phyloP scores from a whole-genome alignment of 768 basidiomycete genomes.

The Cytidiella melzeri region DNA sequence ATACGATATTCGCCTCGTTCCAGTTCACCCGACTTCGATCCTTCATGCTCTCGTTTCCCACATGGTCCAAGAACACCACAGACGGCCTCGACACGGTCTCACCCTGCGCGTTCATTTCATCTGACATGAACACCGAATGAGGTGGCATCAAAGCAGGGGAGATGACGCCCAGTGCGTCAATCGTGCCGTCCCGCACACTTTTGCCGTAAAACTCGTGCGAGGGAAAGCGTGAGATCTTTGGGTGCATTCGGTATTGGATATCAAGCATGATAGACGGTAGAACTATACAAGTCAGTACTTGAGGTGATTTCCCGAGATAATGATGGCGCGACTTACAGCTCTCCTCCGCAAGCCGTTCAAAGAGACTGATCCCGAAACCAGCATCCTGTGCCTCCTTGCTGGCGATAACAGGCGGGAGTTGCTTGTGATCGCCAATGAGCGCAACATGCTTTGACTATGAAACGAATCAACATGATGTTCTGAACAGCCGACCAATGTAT shows the following conservation, averaged over 20 bases:
- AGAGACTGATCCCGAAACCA: conserved; percentile 76
- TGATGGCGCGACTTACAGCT: conserved; percentile 68
- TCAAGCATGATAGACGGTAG: conserved; percentile 92
- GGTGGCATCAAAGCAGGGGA: conserved; percentile 55
- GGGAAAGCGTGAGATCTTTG: conserved; percentile 82
- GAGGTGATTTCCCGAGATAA: too few species aligned
- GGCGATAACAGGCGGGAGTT: conserved; percentile 83
- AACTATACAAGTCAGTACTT: conserved; percentile 34
- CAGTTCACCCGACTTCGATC: conserved; percentile 74
- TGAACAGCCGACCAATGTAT: background rate
- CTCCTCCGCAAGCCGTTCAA: conserved; percentile 85
- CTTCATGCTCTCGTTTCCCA: conserved; percentile 56
- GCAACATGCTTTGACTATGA: conserved; percentile 72
- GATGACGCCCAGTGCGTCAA: conserved; percentile 43
- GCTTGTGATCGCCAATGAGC: conserved; percentile 96
- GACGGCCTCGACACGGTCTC: conserved; percentile 32
- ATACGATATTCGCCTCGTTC: conserved; percentile 73
- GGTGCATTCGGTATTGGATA: conserved; percentile 96
- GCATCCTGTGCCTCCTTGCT: conserved; percentile 67
- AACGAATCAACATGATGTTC: conserved; percentile 1
- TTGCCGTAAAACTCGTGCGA: conserved; percentile 76
- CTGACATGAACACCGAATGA: conserved; percentile 29
- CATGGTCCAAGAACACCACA: conserved; percentile 81
- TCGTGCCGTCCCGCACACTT: conserved; percentile 69
- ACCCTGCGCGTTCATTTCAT: conserved; percentile 28